Conservation (phyloP, 352 stramenopile species). For the Discostella stelligera region DNA sequence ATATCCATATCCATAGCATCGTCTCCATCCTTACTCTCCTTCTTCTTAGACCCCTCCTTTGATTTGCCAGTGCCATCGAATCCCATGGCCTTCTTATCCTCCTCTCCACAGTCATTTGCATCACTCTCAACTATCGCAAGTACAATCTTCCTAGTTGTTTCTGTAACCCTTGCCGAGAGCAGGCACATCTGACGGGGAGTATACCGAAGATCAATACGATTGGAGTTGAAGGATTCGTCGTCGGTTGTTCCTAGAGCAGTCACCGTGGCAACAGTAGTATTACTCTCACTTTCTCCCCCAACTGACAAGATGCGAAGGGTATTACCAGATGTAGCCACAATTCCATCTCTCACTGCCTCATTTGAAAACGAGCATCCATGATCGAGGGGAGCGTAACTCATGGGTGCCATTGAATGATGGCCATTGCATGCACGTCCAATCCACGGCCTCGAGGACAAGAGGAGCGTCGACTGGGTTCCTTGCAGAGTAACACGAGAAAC, state of each 20-base stretch:
- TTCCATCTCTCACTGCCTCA: conserved; percentile 92
- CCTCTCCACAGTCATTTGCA: conserved; percentile 92
- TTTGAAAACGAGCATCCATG: conserved; percentile 94
- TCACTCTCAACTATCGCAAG: conserved; percentile 97
- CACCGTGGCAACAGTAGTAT: conserved; percentile 76
- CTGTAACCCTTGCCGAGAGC: conserved; percentile 77
- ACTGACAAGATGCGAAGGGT: conserved; percentile 97
- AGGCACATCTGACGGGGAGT: conserved; percentile 95
- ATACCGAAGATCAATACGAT: conserved; percentile 93
- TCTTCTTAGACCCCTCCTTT: conserved; percentile 50
- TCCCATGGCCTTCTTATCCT: conserved; percentile 86
- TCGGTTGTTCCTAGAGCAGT: conserved; percentile 80
- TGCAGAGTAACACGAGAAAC: conserved; percentile 91
- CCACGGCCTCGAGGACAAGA: conserved; percentile 94
- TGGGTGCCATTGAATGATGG: conserved; percentile 85
- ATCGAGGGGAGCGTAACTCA: conserved; percentile 94
- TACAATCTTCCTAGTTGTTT: conserved; percentile 70
- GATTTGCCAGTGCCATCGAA: conserved; percentile 66
- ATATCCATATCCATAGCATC: conserved; percentile 74
- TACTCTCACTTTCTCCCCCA: conserved; percentile 27
- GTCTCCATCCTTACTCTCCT: conserved; percentile 53
- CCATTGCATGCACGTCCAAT: conserved; percentile 84
- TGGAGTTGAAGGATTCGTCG: conserved; percentile 94
- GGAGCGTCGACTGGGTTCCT: conserved; percentile 89
- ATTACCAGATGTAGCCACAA: conserved; percentile 94